Percentiles rank a stretch among this genome's conserved stretches.
phyloP scores from a whole-genome alignment of 345 rosid species.

The Adansonia digitata region DNA sequence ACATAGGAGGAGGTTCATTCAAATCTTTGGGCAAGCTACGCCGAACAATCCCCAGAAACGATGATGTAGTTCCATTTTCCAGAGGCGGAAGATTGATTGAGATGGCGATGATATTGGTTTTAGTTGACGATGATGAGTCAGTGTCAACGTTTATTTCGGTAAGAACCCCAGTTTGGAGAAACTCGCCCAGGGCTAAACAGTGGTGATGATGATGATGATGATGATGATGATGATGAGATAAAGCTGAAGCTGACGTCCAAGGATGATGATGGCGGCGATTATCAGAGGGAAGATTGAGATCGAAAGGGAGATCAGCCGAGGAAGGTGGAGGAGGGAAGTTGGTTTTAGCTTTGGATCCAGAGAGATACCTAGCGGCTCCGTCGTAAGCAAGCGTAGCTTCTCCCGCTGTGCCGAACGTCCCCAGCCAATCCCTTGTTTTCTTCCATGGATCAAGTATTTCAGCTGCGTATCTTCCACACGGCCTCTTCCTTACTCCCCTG shows the following conservation, averaged over 20 bases:
- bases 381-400: no score
- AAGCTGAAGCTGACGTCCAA: slow-evolving; percentile 24
- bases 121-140: slow-evolving; percentile 20
- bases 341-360: no score
- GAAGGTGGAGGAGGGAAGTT: no score
- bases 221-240: no score
- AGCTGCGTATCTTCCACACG: no score
- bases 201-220: no score
- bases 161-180: slow-evolving; percentile 54
- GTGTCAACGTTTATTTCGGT: slow-evolving; percentile 32
- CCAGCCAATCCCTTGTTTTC: no score
- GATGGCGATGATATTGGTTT: not conserved
- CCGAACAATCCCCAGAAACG: slow-evolving; percentile 41
- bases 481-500: no score
- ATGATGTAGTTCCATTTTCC: slow-evolving; percentile 22
- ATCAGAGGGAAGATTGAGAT: slow-evolving; percentile 48
- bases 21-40: slow-evolving; percentile 82
- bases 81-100: slow-evolving; percentile 11
- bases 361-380: no score
- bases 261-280: slow-evolving; percentile 20
- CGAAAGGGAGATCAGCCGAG: slow-evolving; percentile 35
- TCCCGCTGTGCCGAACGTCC: no score
- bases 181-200: slow-evolving; percentile 42
- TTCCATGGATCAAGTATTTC: no score
- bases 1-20: slow-evolving; percentile 90